These are phyloP conservation scores for Aspergillus affinis DNA, from an alignment of 495 filamentous ascomycete genomes.

Conservation along the genomic window DNA sequence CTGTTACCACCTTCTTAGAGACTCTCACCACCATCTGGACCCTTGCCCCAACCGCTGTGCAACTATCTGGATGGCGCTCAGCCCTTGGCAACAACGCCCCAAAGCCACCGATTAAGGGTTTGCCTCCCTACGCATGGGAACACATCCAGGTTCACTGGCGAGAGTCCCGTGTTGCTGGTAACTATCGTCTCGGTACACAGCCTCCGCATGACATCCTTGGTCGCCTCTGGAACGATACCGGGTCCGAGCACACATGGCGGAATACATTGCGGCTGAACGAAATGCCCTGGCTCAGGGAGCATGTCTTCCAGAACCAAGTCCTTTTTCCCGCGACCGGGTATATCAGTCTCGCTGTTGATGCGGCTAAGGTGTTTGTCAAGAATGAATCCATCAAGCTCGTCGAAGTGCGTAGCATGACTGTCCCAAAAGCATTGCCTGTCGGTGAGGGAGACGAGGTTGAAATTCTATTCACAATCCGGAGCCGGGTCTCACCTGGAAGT, in stretches of 20 bases:
- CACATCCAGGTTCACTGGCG: constrained; percentile 39
- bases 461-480: background rate
- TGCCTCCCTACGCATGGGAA: constrained; percentile 50
- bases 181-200: constrained; percentile 1
- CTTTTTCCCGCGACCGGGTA: background rate
- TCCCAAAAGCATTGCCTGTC: background rate
- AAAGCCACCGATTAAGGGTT: constrained; percentile 19
- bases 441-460: background rate
- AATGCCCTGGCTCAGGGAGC: background rate
- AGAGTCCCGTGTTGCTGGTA: constrained; percentile 26
- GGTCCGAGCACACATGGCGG: background rate
- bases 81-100: background rate
- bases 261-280: background rate
- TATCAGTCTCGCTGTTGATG: background rate
- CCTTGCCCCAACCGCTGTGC: background rate
- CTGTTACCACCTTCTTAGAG: background rate
- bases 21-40: background rate
- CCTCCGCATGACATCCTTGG: background rate
- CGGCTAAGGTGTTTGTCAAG: background rate
- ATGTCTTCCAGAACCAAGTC: background rate
- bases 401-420: background rate
- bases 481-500: background rate
- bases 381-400: background rate
- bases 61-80: background rate
- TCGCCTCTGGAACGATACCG: background rate